Evolutionary conservation across 495 filamentous ascomycete genomes (phyloP), one percentile per base, ranked within the genome.

Genomic region (Aspergillus haitiensis): DNA sequence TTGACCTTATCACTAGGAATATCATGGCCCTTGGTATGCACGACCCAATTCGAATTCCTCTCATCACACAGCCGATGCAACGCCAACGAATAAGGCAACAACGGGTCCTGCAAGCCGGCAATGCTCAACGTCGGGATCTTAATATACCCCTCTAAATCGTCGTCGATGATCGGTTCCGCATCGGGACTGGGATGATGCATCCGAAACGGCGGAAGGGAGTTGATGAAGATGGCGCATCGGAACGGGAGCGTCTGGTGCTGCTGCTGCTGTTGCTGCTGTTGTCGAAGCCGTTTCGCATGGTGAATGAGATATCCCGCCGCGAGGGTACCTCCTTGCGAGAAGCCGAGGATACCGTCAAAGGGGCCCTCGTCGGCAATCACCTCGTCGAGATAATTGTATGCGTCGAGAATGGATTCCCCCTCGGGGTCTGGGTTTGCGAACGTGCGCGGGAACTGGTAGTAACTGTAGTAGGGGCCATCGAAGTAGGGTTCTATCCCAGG

Each of bases 221-320:
- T 69, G 50, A 78, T 66, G 37, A 78, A 75, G 10, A 76, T 67
- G 9, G 73, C 73, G 50, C 72, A 76, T 6, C 71, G 68, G 46
- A 76, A 70, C 7, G 64, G 52, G 0, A 64, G 58, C 16, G 62
- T 56, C 18, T 65, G 49, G 1, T 57, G 50, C 16, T 70, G 68
- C 32, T 64, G 61, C 8, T 61, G 56, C 1, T 27, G 21, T 1
- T 27, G 21, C 21, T 27, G 21, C 21, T 27, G 21, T 3, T 27
- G 21, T 27, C 21, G 21, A 27, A 27, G 21, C 1, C 21, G 21
- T 52, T 72, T 67, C 0, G 71, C 70, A 31, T 72, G 67, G 16
- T 75, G 69, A 47, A 70, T 66, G 16, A 77, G 63, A 37, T 72
- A 71, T 0, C 64, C 69, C 5, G 69, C 65, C 3, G 72, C 70